These are phyloP conservation scores for Podaxis carcinomalis DNA, from an alignment of 768 basidiomycete species.

Conservation along the genomic window DNA sequence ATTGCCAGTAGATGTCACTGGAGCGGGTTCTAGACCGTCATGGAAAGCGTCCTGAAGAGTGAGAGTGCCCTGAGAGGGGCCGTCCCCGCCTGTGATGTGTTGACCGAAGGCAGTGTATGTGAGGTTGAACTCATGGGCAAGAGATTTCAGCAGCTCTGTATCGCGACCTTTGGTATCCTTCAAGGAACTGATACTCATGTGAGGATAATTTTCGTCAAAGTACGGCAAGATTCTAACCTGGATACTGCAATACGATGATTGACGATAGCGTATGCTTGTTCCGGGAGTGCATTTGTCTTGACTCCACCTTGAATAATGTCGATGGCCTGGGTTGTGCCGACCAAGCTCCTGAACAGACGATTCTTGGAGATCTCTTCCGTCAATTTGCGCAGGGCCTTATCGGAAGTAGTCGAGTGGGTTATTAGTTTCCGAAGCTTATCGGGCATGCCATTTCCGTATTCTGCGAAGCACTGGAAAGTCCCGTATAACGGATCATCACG, in stretches of 20 bases:
- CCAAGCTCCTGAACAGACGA: conserved; percentile 36
- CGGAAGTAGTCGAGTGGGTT: conserved; percentile 39
- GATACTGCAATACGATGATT: conserved; percentile 68
- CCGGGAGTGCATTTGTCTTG: conserved; percentile 79
- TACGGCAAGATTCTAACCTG: conserved; percentile 35
- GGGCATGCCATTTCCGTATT: conserved; percentile 55
- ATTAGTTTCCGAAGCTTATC: conserved; percentile 42
- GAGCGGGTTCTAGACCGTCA: conserved; percentile 61
- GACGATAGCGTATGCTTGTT: conserved; percentile 62
- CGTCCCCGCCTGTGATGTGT: conserved; percentile 27
- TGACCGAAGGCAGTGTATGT: conserved; percentile 56
- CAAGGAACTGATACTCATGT: conserved; percentile 30
- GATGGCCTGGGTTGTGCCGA: conserved; percentile 74
- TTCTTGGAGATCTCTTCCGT: conserved; percentile 43
- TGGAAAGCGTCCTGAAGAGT: conserved; percentile 47
- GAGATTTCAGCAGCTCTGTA: conserved; percentile 35
- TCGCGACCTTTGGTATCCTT: conserved; percentile 42
- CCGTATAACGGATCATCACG: conserved; percentile 56
- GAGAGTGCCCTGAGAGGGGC: conserved; percentile 39
- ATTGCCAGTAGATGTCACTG: conserved; percentile 47
- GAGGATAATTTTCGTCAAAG: background rate
- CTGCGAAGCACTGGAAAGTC: conserved; percentile 62
- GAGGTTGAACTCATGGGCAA: conserved; percentile 53
- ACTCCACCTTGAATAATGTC: conserved; percentile 67
- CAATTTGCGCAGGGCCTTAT: conserved; percentile 47